Evolutionary conservation across 1,284 basidiomycete genomes (phyloP).

Genomic region (Moniliella sp.): DNA sequence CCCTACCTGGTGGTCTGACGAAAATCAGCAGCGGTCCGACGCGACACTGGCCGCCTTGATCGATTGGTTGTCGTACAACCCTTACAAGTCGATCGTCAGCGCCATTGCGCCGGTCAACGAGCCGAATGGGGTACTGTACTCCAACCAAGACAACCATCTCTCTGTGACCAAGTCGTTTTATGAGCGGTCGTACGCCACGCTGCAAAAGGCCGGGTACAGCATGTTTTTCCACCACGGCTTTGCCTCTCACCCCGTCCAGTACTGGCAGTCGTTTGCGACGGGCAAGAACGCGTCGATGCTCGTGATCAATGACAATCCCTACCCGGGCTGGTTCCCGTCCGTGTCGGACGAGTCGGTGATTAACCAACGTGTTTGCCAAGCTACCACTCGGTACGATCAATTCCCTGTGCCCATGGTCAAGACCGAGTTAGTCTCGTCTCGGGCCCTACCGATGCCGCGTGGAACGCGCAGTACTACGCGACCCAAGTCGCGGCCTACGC

Average conservation of each 20-base stretch:
- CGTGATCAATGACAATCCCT: no score
- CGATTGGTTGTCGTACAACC: conserved; percentile 12
- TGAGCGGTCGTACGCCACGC: conserved; percentile 9
- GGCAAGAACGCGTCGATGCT: no score
- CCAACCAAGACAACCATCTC: conserved; percentile 7
- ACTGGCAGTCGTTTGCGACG: conserved; percentile 14
- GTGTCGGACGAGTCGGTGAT: conserved; percentile 3
- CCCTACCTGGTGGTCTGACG: conserved; percentile 11
- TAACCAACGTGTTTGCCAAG: conserved; percentile 12
- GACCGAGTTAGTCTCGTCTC: conserved; percentile 20
- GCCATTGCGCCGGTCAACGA: conserved; percentile 25
- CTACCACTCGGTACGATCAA: conserved; percentile 4
- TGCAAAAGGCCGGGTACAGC: conserved; percentile 9
- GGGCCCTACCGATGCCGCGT: conserved; percentile 6
- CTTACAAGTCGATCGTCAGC: conserved; percentile 23
- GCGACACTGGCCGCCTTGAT: conserved; percentile 13
- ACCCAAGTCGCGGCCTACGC: conserved; percentile 23
- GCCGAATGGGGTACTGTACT: conserved; percentile 6
- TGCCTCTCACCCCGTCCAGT: conserved; percentile 4
- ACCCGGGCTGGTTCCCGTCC: conserved; percentile 1
- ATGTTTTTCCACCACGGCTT: conserved; percentile 28
- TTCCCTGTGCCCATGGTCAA: conserved; percentile 17
- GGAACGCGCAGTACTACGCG: conserved; percentile 7
- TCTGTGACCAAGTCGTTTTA: conserved; percentile 10
- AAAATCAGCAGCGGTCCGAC: conserved; percentile 15